Percentiles rank a stretch among this genome's conserved stretches.
These are phyloP conservation scores for Pseudomassariella vexata DNA, from an alignment of 2,329 filamentous ascomycete species.

Conservation along the genomic window DNA sequence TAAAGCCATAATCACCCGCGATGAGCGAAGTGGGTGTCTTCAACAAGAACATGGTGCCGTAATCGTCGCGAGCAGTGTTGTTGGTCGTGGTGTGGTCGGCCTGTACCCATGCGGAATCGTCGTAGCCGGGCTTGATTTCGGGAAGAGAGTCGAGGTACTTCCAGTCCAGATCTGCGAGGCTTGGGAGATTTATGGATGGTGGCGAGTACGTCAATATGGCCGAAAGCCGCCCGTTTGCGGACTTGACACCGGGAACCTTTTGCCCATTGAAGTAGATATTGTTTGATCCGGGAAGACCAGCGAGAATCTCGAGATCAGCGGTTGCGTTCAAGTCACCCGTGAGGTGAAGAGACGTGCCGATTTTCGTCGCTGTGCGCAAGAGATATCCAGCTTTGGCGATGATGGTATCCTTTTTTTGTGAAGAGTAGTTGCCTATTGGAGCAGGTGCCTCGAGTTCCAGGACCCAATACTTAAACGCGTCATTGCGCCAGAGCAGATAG, in stretches of 20 bases:
- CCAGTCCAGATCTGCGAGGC: constrained; percentile 57
- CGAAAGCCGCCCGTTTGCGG: constrained; percentile 27
- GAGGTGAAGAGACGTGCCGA: constrained; percentile 51
- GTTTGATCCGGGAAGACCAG: constrained; percentile 43
- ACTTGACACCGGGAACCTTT: constrained; percentile 30
- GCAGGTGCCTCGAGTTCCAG: constrained; percentile 24
- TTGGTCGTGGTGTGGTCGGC: constrained; percentile 52
- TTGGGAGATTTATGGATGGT: constrained; percentile 42
- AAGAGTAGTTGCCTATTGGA: constrained; percentile 9
- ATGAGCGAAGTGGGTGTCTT: constrained; percentile 61
- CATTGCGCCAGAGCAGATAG: constrained; percentile 36
- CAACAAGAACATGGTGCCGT: constrained; percentile 2
- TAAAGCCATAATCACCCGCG: constrained; percentile 67
- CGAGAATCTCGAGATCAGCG: constrained; percentile 62
- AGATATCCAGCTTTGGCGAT: constrained; percentile 62
- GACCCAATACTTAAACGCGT: constrained; percentile 57
- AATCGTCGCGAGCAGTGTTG: constrained; percentile 40
- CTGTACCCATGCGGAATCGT: constrained; percentile 61
- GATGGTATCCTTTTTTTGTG: constrained; percentile 23
- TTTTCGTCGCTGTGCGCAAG: constrained; percentile 51
- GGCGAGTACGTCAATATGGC: constrained; percentile 9
- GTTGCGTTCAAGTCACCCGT: constrained; percentile 69
- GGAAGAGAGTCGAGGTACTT: constrained; percentile 66
- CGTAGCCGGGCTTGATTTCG: constrained; percentile 57
- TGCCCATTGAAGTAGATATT: constrained; percentile 57